Evolutionary conservation across 1,139 yeast species (phyloP), one percentile per base, ranked within the genome.

Genomic region (Nakaseomyces sp.): DNA sequence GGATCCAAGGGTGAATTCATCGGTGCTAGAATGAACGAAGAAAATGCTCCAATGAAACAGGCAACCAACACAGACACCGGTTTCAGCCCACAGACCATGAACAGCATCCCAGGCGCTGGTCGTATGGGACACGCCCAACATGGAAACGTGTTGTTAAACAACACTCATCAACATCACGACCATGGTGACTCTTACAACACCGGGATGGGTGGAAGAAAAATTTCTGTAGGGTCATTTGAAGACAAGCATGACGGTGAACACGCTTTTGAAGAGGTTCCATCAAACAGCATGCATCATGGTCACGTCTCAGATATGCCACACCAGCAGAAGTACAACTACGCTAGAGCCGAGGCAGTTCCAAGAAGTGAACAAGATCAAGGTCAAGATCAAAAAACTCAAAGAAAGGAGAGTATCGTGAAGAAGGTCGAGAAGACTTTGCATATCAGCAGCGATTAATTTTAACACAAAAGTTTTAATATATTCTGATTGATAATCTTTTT

Each of bases 41-140:
- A 15, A 17, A 47, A 38, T 10, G 28, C 45, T 12, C 52, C 54
- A 5, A 29, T 16, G 10, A 47, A 45, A 3, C 15, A 39, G 5
- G 39, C 44, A 24, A 13, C 46, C 16, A 49, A 51, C 5, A 31
- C 47, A 1, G 22, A 40, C 10, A 45, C 47, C 2, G 44, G 40
- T 8, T 50, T 50, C 36, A 47, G 37, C 4, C 26, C 41, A 4
- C 41, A 38, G 15, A 41, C 28, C 19, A 37, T 42, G 4, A 45
- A 43, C 19, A 47, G 46, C 3, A 28, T 50, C 8, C 54, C 54
- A 16, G 54, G 54, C 20, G 47, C 52, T 15, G 54, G 54, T 32
- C 37, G 37, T 13, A 32, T 32, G 37, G 25, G 25, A 4, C 7
- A 35, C 30, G 33, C 43, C 5, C 33, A n/a, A 4, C 47, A 46